Evolutionary conservation across 78 protist species (phyloP), one percentile per base, ranked within the genome.

Genomic region (Corallochytrium limacisporum): DNA sequence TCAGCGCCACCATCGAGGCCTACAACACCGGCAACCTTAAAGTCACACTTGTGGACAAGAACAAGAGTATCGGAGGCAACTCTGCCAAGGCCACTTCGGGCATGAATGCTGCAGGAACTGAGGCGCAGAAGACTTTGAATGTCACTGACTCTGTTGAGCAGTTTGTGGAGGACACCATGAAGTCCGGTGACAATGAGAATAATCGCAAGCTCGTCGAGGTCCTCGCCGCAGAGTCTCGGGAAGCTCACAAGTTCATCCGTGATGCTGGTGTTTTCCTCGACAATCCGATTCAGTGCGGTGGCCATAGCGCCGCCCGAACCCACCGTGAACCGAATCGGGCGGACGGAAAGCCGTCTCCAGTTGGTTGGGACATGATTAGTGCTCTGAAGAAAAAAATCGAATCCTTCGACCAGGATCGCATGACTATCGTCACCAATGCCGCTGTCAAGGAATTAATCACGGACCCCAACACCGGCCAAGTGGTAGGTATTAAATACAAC

Each of bases 81-180:
- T 70, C 80, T 1, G 67, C 85, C 22, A 81, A 85, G 57, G 91
- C 91, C n/a, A 73, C 86, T n/a, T 72, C 82, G 1, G 86, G 91
- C 20, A 81, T 85, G 28, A 85, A 85, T 54, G 90, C 75, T 4
- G 75, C 83, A 1, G 70, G 5, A 13, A 75, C 90, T 12, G 26
- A 26, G 10, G 20, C 78, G 29, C 90, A 85, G 59, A 44, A 16
- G 42, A 9, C 35, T 36, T 38, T 9, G 36, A 40, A 55, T 0
- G 43, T 65, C 63, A 24, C 28, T 7, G 89, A 84, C 75, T 31
- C 62, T 22, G 47, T 53, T 29, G 79, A 9, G 28, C 4, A 0
- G 35, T 80, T 77, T 50, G 9, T 24, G 22, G 40, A 71, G 29
- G 90, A 85, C 83, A 69, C 80, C 0, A 12, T 70, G 2, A 48